Evolutionary conservation across 768 basidiomycete genomes (phyloP).

Genomic region (Thelephora aurantiotincta): DNA sequence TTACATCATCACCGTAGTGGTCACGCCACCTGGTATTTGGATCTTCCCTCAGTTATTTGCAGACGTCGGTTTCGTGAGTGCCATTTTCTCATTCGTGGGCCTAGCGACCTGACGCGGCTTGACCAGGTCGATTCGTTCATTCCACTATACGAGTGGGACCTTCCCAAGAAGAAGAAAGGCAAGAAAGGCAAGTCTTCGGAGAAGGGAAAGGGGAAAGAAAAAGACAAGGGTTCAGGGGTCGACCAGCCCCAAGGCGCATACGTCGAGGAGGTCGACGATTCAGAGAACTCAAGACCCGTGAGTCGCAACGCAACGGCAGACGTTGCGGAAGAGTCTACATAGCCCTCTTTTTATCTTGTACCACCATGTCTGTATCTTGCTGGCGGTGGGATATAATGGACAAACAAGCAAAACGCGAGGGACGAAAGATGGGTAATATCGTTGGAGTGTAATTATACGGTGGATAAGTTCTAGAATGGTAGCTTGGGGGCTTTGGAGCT

Average conservation of each 20-base stretch:
- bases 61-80: slow-evolving; percentile 93
- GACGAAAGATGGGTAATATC: not conserved
- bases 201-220: slow-evolving; percentile 22
- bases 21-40: slow-evolving; percentile 89
- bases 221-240: slow-evolving; percentile 9
- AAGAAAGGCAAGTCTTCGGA: slow-evolving; percentile 48
- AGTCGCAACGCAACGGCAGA: slow-evolving; percentile 29
- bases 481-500: slow-evolving; percentile 5
- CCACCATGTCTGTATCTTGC: not conserved
- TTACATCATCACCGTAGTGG: slow-evolving; percentile 84
- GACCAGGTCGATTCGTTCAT: slow-evolving; percentile 93
- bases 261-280: slow-evolving; percentile 23
- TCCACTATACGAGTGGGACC: slow-evolving; percentile 94
- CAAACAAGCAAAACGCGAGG: not conserved
- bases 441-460: not conserved
- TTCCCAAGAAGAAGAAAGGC: slow-evolving; percentile 55
- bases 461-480: slow-evolving; percentile 4
- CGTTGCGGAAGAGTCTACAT: slow-evolving; percentile 23
- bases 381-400: not conserved
- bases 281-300: slow-evolving; percentile 17
- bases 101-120: not conserved
- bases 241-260: slow-evolving; percentile 23
- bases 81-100: not conserved
- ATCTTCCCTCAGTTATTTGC: slow-evolving; percentile 97
- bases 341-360: not conserved